Base-by-base conservation (phyloP, 768 basidiomycete genomes). In the Candolleomyces aberdarensis region DNA sequence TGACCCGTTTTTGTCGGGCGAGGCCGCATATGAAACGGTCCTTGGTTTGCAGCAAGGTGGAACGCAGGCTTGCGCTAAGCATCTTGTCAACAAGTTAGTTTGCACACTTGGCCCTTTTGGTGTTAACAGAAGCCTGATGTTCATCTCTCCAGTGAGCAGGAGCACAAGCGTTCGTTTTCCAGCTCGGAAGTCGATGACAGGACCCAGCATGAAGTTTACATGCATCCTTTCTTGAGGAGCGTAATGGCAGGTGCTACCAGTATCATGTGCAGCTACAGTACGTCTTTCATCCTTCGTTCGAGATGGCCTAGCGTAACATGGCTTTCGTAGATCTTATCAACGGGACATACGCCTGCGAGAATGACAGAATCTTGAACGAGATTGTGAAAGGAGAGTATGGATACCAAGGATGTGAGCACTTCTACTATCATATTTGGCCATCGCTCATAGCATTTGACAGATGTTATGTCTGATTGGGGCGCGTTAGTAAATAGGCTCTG, bases 1-100 rank as follows among this genome's bases (percentile, higher is more conserved):
- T 10, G 95, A 97, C 71, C 95, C 95, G 0, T 96, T 85, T 75
- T 76, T 96, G 15, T 67, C 83, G n/a, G 93, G 95, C 13, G 92
- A 92, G 68, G 78, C 80, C 1, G 83, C 87, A 4, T 89, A 86
- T 59, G 90, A 94, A 72, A 96, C 93, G 0, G 84, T 96, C 57
- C 75, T 91, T 17, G 94, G 94, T 7, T 73, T 96, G 75, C 94
- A 97, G 69, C 67, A 76, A 22, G 81, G 75, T 9, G 94, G 94
- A 43, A 89, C 94, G 0, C 91, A 93, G 69, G 92, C 93, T 0
- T 92, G 89, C 61, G 92, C 91, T 11, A 95, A 95, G 72, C 93
- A 95, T 71, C 84, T 81, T 55, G 80, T 93, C 63, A 85, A 87
- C 73, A 91, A 91, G 88, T 89, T 58, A 40, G 83, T 76, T 40